Percentiles rank a stretch among this genome's conserved stretches.
Evolutionary conservation across 2,329 filamentous ascomycete genomes (phyloP).

Genomic region (Diplocarpon rosae): DNA sequence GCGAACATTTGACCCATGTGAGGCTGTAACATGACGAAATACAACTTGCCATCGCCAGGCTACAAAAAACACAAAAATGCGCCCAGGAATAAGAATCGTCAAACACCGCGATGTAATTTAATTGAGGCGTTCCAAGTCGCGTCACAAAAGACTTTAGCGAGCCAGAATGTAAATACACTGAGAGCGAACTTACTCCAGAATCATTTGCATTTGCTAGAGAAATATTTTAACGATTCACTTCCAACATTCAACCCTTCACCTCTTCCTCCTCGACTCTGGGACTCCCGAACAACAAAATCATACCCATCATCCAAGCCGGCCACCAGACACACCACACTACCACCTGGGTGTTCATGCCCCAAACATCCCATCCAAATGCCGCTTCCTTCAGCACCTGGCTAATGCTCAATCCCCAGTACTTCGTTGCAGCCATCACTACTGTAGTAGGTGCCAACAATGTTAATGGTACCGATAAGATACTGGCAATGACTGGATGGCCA

Average conservation of each 20-base stretch:
- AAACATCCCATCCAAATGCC: constrained; percentile 80
- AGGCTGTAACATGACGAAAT: no score
- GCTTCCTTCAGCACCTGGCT: constrained; percentile 56
- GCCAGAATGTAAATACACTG: not conserved
- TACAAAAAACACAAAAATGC: no score
- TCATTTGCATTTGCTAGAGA: not conserved
- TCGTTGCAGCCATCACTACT: constrained; percentile 38
- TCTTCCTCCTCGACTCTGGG: constrained; percentile 13
- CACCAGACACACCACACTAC: constrained; percentile 94
- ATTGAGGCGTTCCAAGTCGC: not conserved
- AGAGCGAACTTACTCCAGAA: not conserved
- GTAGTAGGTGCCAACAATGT: constrained; percentile 50
- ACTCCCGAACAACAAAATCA: constrained; percentile 40
- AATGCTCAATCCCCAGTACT: constrained; percentile 38
- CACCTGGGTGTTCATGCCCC: constrained; percentile 80
- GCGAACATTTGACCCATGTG: no score
- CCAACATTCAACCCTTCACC: not conserved
- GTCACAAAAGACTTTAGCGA: not conserved
- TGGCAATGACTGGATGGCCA: constrained; percentile 29
- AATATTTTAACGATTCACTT: not conserved
- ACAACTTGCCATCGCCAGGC: no score
- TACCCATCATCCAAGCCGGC: constrained; percentile 73
- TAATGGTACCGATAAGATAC: constrained; percentile 40
- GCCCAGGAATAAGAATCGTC: no score
- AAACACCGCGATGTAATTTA: no score